A percentile compares a stretch with the other conserved stretches of the same genome.
Evolutionary conservation across 148 eudicot species (phyloP).

Genomic region (Camellia japonica): DNA sequence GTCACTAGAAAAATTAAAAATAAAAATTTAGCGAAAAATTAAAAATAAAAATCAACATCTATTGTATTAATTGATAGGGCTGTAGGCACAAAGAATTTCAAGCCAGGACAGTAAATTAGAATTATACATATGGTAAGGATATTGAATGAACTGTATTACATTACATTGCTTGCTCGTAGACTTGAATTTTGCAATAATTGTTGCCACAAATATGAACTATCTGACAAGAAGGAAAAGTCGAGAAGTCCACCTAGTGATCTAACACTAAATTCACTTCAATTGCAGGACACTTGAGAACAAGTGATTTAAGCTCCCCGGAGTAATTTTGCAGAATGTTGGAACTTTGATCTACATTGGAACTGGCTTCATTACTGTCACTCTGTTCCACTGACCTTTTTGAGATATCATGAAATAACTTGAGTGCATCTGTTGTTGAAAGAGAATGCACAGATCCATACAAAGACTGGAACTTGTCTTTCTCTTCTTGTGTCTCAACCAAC

Average conservation of each 20-base stretch:
- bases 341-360: conserved; percentile 18
- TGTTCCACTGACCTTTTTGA: conserved; percentile 22
- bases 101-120: background rate
- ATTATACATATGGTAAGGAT: background rate
- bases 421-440: conserved; percentile 58
- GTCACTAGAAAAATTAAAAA: background rate
- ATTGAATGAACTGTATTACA: background rate
- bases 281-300: conserved; percentile 37
- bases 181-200: background rate
- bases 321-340: conserved; percentile 38
- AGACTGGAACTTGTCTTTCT: conserved; percentile 37
- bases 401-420: conserved; percentile 53
- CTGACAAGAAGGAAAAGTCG: background rate
- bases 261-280: conserved; percentile 34
- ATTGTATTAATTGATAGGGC: background rate
- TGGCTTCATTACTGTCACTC: conserved; percentile 15
- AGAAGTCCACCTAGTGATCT: conserved; percentile 9
- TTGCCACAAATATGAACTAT: background rate
- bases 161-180: background rate
- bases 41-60: background rate
- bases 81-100: background rate
- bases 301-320: conserved; percentile 42
- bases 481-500: conserved; percentile 54
- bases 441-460: conserved; percentile 55
- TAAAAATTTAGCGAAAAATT: background rate